A percentile compares a stretch with the other conserved stretches of the same genome.
Evolutionary conservation across 371 early-diverging fungal genomes (phyloP).

Genomic region (Mortierella sp.): DNA sequence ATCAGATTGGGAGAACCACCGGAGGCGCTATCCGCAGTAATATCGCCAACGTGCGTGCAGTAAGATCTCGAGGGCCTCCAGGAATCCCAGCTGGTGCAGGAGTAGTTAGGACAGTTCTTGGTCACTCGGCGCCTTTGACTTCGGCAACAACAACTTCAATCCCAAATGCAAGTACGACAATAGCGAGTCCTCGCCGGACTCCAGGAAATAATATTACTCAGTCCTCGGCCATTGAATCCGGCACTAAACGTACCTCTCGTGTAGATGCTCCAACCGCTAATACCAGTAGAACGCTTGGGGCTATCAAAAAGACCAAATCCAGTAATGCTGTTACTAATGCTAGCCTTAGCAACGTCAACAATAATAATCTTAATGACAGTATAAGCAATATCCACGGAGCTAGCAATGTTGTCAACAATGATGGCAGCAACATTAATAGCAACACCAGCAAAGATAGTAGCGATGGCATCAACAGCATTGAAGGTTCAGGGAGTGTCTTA

Average conservation of each 20-base stretch:
- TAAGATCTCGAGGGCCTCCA: conserved; percentile 25
- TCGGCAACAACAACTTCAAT: not conserved
- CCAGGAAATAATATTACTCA: not conserved
- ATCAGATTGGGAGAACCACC: conserved; percentile 2
- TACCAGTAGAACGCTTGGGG: not conserved
- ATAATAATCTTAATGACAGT: not conserved
- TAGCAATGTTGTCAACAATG: not conserved
- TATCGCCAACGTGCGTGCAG: conserved; percentile 11
- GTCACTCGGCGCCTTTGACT: not conserved
- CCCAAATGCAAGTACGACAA: not conserved
- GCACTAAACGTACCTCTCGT: not conserved
- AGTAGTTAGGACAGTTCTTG: conserved; percentile 19
- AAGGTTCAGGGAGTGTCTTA: not conserved
- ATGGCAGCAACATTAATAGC: not conserved
- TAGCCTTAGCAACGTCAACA: not conserved
- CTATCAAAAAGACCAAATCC: not conserved
- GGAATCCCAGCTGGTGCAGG: conserved; percentile 10
- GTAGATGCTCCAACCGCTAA: not conserved
- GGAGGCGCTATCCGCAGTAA: conserved; percentile 31
- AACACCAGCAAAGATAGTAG: not conserved
- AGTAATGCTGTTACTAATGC: not conserved
- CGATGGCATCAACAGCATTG: not conserved
- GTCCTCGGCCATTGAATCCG: not conserved
- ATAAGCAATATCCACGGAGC: conserved; percentile 8
- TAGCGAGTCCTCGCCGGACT: conserved; percentile 5